Percentiles rank a stretch among this genome's conserved stretches.
phyloP scores from a whole-genome alignment of 106 monocot species.

The Triglochin maritima region DNA sequence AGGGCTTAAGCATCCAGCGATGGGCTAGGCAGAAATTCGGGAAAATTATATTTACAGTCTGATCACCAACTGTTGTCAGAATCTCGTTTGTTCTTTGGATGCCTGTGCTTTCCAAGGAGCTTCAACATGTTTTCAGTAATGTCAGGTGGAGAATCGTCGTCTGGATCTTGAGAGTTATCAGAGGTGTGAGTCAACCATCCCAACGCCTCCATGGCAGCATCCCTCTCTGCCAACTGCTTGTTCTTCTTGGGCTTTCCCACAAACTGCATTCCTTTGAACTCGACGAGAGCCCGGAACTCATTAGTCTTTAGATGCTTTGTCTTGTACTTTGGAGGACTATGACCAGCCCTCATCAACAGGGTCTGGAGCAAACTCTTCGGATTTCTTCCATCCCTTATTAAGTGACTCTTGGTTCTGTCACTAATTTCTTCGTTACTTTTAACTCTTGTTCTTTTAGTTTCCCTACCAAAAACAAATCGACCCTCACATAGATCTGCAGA shows the following conservation, averaged over 20 bases:
- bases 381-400: conserved; percentile 56
- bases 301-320: conserved; percentile 96
- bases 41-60: background rate
- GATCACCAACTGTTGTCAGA: background rate
- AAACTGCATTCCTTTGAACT: conserved; percentile 99
- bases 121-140: conserved; percentile 96
- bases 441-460: conserved; percentile 33
- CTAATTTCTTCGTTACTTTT: conserved; percentile 3
- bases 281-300: conserved; percentile 84
- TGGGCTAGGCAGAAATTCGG: too few species aligned
- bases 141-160: conserved; percentile 53
- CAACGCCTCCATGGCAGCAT: conserved; percentile 93
- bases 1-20: too few species aligned
- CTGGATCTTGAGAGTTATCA: conserved; percentile 23
- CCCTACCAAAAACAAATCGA: conserved; percentile 87
- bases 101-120: conserved; percentile 47
- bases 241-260: conserved; percentile 96
- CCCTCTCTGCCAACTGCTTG: conserved; percentile 92
- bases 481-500: conserved; percentile 91
- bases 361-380: conserved; percentile 90
- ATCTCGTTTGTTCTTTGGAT: conserved; percentile 8
- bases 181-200: conserved; percentile 90
- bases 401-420: conserved; percentile 20
- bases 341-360: conserved; percentile 88
- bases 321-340: conserved; percentile 87